A percentile compares a stretch with the other conserved stretches of the same genome.
phyloP scores from a whole-genome alignment of 2,329 filamentous ascomycete genomes.

The Epichloe scottii region DNA sequence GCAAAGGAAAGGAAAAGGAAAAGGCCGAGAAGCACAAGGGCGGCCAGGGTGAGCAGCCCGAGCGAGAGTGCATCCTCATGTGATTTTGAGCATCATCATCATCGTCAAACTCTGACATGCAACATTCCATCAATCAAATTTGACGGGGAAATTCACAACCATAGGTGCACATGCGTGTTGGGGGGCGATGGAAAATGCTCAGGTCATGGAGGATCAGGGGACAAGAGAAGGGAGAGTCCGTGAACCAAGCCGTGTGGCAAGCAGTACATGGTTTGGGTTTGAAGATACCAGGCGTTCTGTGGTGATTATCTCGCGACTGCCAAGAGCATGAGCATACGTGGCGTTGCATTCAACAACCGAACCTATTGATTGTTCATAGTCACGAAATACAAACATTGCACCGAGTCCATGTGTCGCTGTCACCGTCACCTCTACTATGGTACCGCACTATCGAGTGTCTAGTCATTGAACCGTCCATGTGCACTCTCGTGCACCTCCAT shows the following conservation, averaged over 20 bases:
- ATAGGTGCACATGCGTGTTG: background rate
- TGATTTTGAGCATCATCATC: slow-evolving; percentile 11
- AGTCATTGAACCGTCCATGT: too few relatives aligned
- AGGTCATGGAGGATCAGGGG: background rate
- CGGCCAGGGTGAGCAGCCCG: slow-evolving; percentile 21
- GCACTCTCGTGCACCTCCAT: too few relatives aligned
- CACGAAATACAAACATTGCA: background rate
- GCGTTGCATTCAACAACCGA: background rate
- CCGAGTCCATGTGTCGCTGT: too few relatives aligned
- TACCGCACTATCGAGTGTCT: too few relatives aligned
- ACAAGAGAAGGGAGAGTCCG: background rate
- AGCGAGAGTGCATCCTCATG: slow-evolving; percentile 38
- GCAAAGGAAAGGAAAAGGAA: slow-evolving; percentile 25
- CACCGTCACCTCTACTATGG: too few relatives aligned
- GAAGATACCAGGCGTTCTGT: slow-evolving; percentile 3
- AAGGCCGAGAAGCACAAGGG: slow-evolving; percentile 24
- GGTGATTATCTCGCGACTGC: background rate
- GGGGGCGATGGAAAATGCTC: too few relatives aligned
- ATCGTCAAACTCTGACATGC: too few relatives aligned
- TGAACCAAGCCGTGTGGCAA: background rate
- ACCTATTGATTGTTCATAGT: background rate
- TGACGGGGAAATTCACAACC: too few relatives aligned
- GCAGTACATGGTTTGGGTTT: background rate
- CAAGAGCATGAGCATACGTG: background rate
- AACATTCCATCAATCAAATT: too few relatives aligned